A percentile compares a stretch with the other conserved stretches of the same genome.
Conservation (phyloP, 2,329 filamentous ascomycete genomes). For the Dendrostoma leiphaemia region DNA sequence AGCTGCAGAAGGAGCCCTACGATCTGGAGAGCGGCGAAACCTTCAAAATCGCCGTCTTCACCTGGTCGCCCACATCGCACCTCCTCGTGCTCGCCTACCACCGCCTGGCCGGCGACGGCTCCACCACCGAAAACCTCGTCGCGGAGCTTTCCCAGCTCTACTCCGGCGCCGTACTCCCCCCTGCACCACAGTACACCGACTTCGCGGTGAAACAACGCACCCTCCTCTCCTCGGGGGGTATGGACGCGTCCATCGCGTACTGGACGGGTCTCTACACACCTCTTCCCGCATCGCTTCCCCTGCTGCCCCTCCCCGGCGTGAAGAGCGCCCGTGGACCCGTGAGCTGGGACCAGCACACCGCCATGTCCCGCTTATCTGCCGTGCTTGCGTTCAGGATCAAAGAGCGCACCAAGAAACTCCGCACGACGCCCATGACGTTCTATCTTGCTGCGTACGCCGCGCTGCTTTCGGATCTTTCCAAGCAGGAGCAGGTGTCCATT, state of each 20-base stretch:
- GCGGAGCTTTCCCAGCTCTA: slow-evolving; percentile 2
- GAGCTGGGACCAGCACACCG: not conserved
- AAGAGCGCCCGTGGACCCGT: too few species aligned
- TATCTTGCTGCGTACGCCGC: not conserved
- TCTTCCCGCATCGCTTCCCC: not conserved
- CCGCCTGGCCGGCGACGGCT: slow-evolving; percentile 4
- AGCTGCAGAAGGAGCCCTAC: not conserved
- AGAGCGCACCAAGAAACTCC: not conserved
- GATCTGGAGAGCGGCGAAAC: slow-evolving; percentile 1
- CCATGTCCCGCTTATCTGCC: not conserved
- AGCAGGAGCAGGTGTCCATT: slow-evolving; percentile 32
- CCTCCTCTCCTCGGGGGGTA: not conserved
- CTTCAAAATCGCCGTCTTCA: not conserved
- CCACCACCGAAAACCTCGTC: slow-evolving; percentile 4
- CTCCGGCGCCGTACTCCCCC: not conserved
- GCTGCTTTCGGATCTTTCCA: not conserved
- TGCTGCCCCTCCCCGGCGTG: not conserved
- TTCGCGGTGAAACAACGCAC: not conserved
- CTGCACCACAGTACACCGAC: not conserved
- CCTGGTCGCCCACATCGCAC: not conserved
- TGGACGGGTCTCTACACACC: not conserved
- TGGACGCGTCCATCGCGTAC: not conserved
- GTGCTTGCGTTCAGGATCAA: not conserved
- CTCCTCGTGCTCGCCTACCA: slow-evolving; percentile 1
- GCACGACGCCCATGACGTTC: not conserved